These are phyloP conservation scores for Sisymbrium altissimum DNA, from an alignment of 345 rosid genomes.

Conservation along the genomic window DNA sequence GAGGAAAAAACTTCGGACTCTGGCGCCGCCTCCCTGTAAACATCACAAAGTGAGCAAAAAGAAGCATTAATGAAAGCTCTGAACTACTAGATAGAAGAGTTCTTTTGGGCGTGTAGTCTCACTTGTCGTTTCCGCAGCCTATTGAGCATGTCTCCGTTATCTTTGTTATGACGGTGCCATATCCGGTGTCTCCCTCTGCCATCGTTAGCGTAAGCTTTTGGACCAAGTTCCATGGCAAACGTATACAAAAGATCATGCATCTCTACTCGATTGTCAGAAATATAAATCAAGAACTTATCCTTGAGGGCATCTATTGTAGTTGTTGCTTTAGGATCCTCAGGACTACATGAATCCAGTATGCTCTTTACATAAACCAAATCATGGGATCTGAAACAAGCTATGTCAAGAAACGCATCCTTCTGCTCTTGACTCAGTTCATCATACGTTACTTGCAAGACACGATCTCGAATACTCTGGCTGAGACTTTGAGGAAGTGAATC, in stretches of 20 bases:
- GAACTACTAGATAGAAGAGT: too few species aligned
- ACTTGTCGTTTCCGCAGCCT: too few species aligned
- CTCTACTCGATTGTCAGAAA: background rate
- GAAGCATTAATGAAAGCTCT: background rate
- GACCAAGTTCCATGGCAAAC: background rate
- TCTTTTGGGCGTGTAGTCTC: too few species aligned
- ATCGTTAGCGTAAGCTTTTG: background rate
- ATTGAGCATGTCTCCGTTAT: too few species aligned
- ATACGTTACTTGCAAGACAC: slow-evolving; percentile 26
- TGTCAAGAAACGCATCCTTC: slow-evolving; percentile 34
- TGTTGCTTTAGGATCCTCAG: background rate
- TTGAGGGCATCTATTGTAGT: background rate
- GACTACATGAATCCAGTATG: slow-evolving; percentile 12
- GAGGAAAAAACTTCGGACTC: background rate
- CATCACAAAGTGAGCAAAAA: background rate
- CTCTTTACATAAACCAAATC: background rate
- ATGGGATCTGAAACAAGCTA: slow-evolving; percentile 34
- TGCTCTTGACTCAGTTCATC: slow-evolving; percentile 18
- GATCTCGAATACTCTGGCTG: background rate
- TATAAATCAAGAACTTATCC: background rate
- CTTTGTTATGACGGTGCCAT: too few species aligned
- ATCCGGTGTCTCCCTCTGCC: background rate
- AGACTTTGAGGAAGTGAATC: background rate
- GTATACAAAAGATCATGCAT: background rate
- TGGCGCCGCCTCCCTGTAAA: background rate